phyloP scores from a whole-genome alignment of 805 yeast genomes.

The Clavispora phyllophila region DNA sequence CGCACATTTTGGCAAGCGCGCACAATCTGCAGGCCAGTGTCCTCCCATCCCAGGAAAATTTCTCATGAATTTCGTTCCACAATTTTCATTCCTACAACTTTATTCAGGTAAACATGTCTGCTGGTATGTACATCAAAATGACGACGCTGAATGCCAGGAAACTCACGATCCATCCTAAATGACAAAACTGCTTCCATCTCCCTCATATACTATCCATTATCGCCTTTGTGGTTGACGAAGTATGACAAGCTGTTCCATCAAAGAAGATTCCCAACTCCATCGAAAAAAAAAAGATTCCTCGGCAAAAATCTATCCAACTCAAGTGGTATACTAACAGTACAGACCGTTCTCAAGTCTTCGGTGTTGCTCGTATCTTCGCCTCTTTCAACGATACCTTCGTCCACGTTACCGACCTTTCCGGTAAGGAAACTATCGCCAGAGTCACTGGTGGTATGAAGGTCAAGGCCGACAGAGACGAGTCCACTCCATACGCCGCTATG shows the following conservation, averaged over 20 bases:
- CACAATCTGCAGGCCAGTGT: constrained; percentile 3
- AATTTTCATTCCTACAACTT: constrained; percentile 11
- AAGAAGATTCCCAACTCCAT: background rate
- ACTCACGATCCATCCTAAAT: background rate
- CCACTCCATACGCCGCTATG: constrained; percentile 99
- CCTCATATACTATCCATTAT: background rate
- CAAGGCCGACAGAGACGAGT: constrained; percentile 99
- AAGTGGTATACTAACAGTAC: constrained; percentile 8
- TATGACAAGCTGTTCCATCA: too few relatives aligned
- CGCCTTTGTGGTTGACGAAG: background rate
- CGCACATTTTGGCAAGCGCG: background rate
- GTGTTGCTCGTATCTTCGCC: constrained; percentile 99
- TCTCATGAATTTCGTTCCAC: constrained; percentile 10
- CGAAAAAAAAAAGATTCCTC: background rate
- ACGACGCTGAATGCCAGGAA: background rate
- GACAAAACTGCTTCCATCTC: background rate
- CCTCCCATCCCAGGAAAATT: constrained; percentile 17
- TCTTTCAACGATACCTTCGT: constrained; percentile 99
- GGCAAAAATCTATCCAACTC: background rate
- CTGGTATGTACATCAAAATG: constrained; percentile 14
- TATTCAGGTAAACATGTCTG: constrained; percentile 18
- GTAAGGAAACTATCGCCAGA: constrained; percentile 99
- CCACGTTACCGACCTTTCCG: constrained; percentile 98
- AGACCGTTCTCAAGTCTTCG: constrained; percentile 96
- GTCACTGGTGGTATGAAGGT: constrained; percentile 99